phyloP scores from a whole-genome alignment of 257 asterid species.

The Misopates orontium region DNA sequence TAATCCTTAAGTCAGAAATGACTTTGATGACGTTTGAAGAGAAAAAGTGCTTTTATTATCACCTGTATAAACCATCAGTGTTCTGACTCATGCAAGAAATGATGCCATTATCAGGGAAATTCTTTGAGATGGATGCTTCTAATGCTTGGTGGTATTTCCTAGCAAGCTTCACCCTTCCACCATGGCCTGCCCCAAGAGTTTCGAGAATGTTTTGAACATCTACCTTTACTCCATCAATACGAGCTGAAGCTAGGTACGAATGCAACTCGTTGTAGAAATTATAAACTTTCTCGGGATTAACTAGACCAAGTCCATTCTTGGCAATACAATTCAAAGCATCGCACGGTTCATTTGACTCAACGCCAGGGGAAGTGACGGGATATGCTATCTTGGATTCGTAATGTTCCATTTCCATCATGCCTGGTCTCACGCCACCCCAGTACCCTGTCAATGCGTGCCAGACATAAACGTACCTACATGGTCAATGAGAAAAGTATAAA shows the following conservation, averaged over 20 bases:
- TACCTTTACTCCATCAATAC: conserved; percentile 78
- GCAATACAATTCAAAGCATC: conserved; percentile 58
- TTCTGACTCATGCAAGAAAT: conserved; percentile 96
- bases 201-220: conserved; percentile 86
- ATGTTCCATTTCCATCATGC: conserved; percentile 58
- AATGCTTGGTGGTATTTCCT: conserved; percentile 81
- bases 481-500: background rate
- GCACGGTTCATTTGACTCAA: conserved; percentile 62
- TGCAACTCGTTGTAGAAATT: conserved; percentile 73
- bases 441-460: conserved; percentile 94
- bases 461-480: conserved; percentile 60
- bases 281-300: conserved; percentile 78
- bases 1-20: background rate
- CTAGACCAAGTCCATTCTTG: conserved; percentile 81
- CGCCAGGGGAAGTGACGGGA: conserved; percentile 77
- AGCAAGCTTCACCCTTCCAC: conserved; percentile 85
- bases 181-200: conserved; percentile 89
- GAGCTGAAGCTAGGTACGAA: conserved; percentile 76
- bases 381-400: conserved; percentile 68
- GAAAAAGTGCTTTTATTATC: background rate
- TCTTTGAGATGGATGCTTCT: conserved; percentile 74
- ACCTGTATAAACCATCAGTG: conserved; percentile 91
- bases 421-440: conserved; percentile 89
- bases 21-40: background rate
- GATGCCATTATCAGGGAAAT: conserved; percentile 83